Evolutionary conservation across 345 rosid genomes (phyloP).

Genomic region (Arabidopsis thaliana): TAIR10.1 NC_003070.9:5928001-5928500

Average conservation of each 20-base stretch:
- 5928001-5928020: conserved; percentile 6
- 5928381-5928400: conserved; percentile 48
- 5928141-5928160: conserved; percentile 32
- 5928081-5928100: conserved; percentile 34
- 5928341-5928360: conserved; percentile 43
- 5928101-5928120: conserved; percentile 38
- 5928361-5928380: conserved; percentile 41
- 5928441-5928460: conserved; percentile 53
- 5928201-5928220: conserved; percentile 33
- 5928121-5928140: conserved; percentile 18
- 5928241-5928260: conserved; percentile 45
- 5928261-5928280: conserved; percentile 23
- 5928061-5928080: conserved; percentile 13
- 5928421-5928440: conserved; percentile 51
- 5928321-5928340: conserved; percentile 39
- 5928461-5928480: conserved; percentile 57
- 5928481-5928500: conserved; percentile 38
- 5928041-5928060: conserved; percentile 13
- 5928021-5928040: conserved; percentile 27
- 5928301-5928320: conserved; percentile 35
- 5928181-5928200: conserved; percentile 38
- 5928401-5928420: conserved; percentile 49
- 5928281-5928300: neutral
- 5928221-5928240: conserved; percentile 45
- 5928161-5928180: conserved; percentile 35